A percentile compares a stretch with the other conserved stretches of the same genome.
These are phyloP conservation scores for Chenopodium formosanum DNA, from an alignment of 148 eudicot species.

Conservation along the genomic window DNA sequence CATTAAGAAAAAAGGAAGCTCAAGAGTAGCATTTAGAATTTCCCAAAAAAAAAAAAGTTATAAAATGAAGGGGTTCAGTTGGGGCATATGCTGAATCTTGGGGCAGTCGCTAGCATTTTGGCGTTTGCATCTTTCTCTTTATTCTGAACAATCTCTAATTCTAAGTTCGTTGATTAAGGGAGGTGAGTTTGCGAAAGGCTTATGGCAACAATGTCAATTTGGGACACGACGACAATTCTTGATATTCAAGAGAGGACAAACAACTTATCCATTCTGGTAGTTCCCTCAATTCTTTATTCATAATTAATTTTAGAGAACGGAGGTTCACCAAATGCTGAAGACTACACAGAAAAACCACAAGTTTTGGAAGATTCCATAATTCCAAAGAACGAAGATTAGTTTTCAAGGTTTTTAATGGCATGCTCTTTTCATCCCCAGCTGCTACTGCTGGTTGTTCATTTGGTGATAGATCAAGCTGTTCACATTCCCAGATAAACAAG, in stretches of 20 bases:
- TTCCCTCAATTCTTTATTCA: background rate
- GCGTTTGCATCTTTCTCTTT: background rate
- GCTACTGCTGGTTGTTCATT: background rate
- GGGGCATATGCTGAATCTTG: background rate
- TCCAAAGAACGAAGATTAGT: constrained; percentile 18
- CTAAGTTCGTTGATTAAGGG: background rate
- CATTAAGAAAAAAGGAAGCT: too few relatives aligned
- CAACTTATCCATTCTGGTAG: constrained; percentile 21
- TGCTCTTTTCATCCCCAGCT: background rate
- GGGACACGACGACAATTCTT: background rate
- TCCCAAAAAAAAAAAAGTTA: background rate
- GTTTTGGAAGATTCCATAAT: background rate
- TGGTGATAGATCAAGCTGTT: constrained; percentile 12
- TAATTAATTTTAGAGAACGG: background rate
- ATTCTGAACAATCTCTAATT: background rate
- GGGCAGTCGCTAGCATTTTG: background rate
- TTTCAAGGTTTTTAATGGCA: constrained; percentile 28
- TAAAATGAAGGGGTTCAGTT: background rate
- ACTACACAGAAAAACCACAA: constrained; percentile 9
- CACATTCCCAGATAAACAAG: background rate
- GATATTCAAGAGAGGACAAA: background rate
- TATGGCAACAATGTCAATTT: background rate
- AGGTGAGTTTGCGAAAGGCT: background rate
- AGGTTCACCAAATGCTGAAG: constrained; percentile 13
- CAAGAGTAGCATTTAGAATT: too few relatives aligned